Conservation (phyloP, 2,329 filamentous ascomycete genomes). For the Talaromyces sp. region DNA sequence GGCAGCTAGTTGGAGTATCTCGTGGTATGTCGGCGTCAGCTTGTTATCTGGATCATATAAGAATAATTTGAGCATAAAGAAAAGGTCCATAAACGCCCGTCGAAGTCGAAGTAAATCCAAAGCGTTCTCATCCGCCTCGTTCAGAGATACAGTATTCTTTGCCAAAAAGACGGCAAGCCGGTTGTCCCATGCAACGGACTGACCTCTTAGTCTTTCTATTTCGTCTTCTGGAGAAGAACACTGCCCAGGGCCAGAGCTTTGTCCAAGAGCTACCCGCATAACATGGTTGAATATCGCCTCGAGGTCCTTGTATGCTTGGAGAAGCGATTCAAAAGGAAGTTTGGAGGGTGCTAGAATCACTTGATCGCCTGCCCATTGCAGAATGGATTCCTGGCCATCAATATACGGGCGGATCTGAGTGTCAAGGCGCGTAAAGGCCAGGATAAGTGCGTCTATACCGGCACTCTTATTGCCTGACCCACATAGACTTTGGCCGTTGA, state of each 20-base stretch:
- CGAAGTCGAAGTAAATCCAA: constrained; percentile 6
- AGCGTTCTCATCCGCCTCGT: not conserved
- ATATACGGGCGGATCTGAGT: constrained; percentile 10
- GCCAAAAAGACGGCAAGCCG: constrained; percentile 1
- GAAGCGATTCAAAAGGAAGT: not conserved
- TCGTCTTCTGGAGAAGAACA: not conserved
- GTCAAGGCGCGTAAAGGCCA: constrained; percentile 4
- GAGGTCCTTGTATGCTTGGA: constrained; percentile 8
- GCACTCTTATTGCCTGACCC: not conserved
- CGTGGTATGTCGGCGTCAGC: not conserved
- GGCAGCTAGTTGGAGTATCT: not conserved
- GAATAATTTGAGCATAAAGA: not conserved
- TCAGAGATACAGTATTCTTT: not conserved
- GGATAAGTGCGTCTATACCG: not conserved
- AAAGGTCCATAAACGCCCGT: not conserved
- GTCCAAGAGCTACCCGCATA: not conserved
- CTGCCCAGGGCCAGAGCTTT: not conserved
- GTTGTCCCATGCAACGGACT: constrained; percentile 1
- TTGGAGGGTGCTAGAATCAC: not conserved
- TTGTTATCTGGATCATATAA: not conserved
- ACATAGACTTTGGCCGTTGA: not conserved
- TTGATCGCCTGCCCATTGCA: constrained; percentile 6
- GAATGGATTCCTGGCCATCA: constrained; percentile 4
- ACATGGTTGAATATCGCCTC: constrained; percentile 8
- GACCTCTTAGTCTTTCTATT: not conserved